Evolutionary conservation across 495 filamentous ascomycete genomes (phyloP), one percentile per base, ranked within the genome.

Genomic region (Tuber borchii): DNA sequence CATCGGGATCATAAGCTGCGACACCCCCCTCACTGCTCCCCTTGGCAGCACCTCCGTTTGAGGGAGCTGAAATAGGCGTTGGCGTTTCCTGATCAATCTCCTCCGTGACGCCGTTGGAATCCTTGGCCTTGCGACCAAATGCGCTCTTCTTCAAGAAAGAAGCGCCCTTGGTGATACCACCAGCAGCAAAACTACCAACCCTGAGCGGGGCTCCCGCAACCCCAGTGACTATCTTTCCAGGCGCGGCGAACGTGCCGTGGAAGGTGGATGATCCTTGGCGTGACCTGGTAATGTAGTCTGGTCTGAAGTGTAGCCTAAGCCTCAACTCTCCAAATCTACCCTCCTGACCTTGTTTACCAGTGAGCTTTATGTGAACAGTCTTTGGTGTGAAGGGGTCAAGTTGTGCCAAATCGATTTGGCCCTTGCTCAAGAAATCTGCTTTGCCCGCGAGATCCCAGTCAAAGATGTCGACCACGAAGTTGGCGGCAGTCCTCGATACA

Each of bases 361-460:
- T 91, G 5, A 98, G 87, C 37, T 86, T 86, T n/a, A 95, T 88
- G 40, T 86, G 88, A 39, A 93, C 85, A 79, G 93, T 92, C 82
- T 92, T 86, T 7, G 87, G 87, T 82, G 87, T 86, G 85, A 97
- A 97, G 0, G 95, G 95, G 71, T 96, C 93, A n/a, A 98, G 87
- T 74, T 87, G 83, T 65, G 90, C 87, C 19, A 99, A 88, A 83
- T 95, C 90, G 79, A 99, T 93, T n/a, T 86, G 86, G 2, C 92
- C 84, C 69, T 86, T 87, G 51, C 94, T 93, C 17, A 99, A 85
- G 81, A 91, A 92, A 85, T 98, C 95, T 1, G 93, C 93, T 75
- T 82, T 93, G 84, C 93, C 92, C 71, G 90, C 94, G 86, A 97
- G 93, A 83, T 99, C 95, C 90, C 93, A 99, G 83, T 99, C 95